Evolutionary conservation across 2,329 filamentous ascomycete genomes (phyloP).

Genomic region (Ceratocystiopsis sp.): DNA sequence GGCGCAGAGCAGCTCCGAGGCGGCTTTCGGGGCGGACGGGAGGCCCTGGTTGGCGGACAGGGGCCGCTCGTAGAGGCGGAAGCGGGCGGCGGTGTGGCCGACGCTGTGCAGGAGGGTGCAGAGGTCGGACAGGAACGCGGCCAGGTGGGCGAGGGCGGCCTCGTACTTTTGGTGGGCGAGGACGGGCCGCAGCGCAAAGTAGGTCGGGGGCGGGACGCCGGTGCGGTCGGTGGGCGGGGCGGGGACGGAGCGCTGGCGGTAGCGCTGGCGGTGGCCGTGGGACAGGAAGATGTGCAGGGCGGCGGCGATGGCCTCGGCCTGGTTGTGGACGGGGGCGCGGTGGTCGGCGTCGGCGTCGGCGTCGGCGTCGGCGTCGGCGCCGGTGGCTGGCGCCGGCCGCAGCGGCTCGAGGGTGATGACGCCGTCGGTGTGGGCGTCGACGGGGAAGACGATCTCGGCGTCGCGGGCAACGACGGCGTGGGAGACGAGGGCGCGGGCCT

Average conservation of each 20-base stretch:
- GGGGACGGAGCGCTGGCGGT: constrained; percentile 47
- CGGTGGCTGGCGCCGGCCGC: constrained; percentile 15
- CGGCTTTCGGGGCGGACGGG: constrained; percentile 15
- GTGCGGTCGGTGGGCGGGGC: constrained; percentile 22
- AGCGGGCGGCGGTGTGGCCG: constrained; percentile 4
- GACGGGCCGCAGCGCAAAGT: constrained; percentile 33
- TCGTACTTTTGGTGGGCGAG: constrained; percentile 31
- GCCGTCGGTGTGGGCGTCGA: constrained; percentile 37
- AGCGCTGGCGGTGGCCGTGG: constrained; percentile 49
- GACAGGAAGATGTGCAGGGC: constrained; percentile 60
- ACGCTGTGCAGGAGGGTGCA: constrained; percentile 22
- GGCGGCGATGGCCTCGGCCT: constrained; percentile 50
- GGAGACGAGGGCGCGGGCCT: constrained; percentile 55
- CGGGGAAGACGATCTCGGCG: constrained; percentile 36
- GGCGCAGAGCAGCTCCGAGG: constrained; percentile 27
- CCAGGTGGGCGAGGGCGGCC: constrained; percentile 20
- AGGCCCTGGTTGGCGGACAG: constrained; percentile 9
- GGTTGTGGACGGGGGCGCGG: constrained; percentile 3
- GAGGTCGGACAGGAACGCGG: constrained; percentile 25
- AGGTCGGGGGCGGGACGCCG: constrained; percentile 22
- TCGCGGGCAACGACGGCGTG: constrained; percentile 51
- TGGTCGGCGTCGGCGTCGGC: constrained; percentile 1
- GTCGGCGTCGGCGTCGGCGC: constrained; percentile 14
- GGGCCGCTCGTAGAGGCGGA: constrained; percentile 8
- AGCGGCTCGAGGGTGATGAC: constrained; percentile 50